phyloP scores from a whole-genome alignment of 1,284 basidiomycete genomes.

The Phlebopus sp. region DNA sequence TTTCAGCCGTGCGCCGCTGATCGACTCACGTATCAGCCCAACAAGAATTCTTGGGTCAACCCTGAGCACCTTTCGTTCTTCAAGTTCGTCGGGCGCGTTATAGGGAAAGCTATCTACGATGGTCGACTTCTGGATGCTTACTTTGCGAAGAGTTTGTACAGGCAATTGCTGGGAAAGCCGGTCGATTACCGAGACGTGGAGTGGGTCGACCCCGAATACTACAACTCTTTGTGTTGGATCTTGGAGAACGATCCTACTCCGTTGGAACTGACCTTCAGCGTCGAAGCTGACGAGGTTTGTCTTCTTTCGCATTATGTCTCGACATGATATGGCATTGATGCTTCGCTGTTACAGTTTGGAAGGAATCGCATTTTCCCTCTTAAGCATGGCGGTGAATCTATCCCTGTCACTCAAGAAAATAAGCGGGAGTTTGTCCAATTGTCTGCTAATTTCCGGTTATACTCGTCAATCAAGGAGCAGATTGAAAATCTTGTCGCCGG shows the following conservation, averaged over 20 bases:
- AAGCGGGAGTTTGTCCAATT: slow-evolving; percentile 95
- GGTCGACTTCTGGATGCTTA: slow-evolving; percentile 96
- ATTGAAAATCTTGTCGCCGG: slow-evolving; percentile 89
- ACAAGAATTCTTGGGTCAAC: slow-evolving; percentile 93
- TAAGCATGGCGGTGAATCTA: slow-evolving; percentile 78
- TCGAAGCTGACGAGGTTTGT: slow-evolving; percentile 87
- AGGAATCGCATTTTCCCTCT: slow-evolving; percentile 83
- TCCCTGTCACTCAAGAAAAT: slow-evolving; percentile 92
- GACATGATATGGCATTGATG: background rate
- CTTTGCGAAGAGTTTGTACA: slow-evolving; percentile 93
- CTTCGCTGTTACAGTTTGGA: slow-evolving; percentile 63
- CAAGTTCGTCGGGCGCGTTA: slow-evolving; percentile 97
- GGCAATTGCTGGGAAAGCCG: slow-evolving; percentile 87
- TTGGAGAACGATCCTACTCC: slow-evolving; percentile 86
- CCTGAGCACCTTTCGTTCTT: slow-evolving; percentile 96
- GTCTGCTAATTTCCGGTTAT: slow-evolving; percentile 87
- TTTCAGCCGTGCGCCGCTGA: slow-evolving; percentile 98
- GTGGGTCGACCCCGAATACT: slow-evolving; percentile 96
- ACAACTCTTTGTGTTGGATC: slow-evolving; percentile 91
- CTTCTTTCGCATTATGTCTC: background rate
- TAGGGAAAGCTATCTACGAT: slow-evolving; percentile 95
- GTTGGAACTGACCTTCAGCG: slow-evolving; percentile 85
- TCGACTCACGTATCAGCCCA: slow-evolving; percentile 92
- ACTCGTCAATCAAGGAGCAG: slow-evolving; percentile 95
- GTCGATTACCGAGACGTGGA: slow-evolving; percentile 95